Base-by-base conservation (phyloP, 2,329 filamentous ascomycete species). In the Diplodia intermedia region DNA sequence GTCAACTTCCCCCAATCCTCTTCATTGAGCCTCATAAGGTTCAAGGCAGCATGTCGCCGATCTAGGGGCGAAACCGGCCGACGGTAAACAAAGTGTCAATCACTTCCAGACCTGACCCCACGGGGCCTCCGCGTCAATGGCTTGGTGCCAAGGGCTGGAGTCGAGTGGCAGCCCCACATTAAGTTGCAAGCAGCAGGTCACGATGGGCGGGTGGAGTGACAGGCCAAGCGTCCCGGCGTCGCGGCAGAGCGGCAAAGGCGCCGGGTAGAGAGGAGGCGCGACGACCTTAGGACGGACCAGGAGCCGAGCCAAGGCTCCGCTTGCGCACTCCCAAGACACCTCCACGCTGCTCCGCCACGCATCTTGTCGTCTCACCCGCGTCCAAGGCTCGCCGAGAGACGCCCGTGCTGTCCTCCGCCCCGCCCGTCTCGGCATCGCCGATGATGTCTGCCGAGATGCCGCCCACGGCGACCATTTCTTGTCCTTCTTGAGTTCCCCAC, bases 221-320 rank as follows among this genome's bases (percentile, higher is more conserved):
- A 23, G 56, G 56, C 56, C 56, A 61, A 61, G 56, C 26, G 12
- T 31, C 33, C 29, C 15, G 29, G 29, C 26, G 49, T 14, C 18
- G 55, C 55, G 38, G 38, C 55, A 43, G 36, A 36, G 55, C 55
- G 55, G 55, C n/a, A 60, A 20, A 60, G 55, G 55, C 55, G 55
- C 20, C 55, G 55, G 55, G 55, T 26, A 57, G 8, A 18, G 3
- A n/a, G n/a, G 29, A 33, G 31, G 53, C 33, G 53, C 31, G 18
- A n/a, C 23, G 23, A 55, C 55, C 20, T 40, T 60, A 43, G 36
- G 56, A 15, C 56, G 56, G 56, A 61, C n/a, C 56, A 15, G 20
- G 23, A 20, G 38, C 56, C 56, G 56, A n/a, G 56, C 40, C 56
- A 61, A 61, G 56, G 11, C 56, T 61, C 56, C 56, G 56, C 56